Base-by-base conservation (phyloP, 371 early-diverging fungal genomes). In the Dichotomocladium elegans region DNA sequence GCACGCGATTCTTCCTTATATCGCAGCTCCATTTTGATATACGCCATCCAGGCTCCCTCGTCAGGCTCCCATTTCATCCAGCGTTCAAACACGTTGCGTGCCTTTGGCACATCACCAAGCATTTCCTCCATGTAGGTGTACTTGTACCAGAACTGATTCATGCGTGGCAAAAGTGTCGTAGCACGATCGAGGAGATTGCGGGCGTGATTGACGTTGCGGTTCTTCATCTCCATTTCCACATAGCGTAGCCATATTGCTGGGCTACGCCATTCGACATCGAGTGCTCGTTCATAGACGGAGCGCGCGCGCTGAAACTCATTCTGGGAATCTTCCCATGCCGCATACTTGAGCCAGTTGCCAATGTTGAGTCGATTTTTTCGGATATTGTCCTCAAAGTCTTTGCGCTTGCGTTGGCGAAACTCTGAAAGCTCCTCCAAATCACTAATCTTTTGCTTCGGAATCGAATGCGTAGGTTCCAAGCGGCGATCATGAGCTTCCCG, bases 21-120 rank as follows among this genome's bases (percentile, higher is more conserved):
- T 41, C 96, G 77, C 55, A 81, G 79, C 66, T 98, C 99, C 70
- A 98, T 87, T 68, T 94, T 92, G 51, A 96, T 87, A 60, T 93
- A 98, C 0, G 95, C 92, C 66, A 77, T 72, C 96, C 96, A 98
- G 0, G 95, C 96, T 10, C 85, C 84, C 58, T 90, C 93, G 40
- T 83, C 74, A 3, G 98, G 97, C 58, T 96, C 94, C 98, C 99
- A 98, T 51, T 90, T 83, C 94, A 98, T 95, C 99, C 99, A 98
- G 35, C 99, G 86, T 52, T 96, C 95, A 78, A 97, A 98, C 17
- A 98, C 89, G 47, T 89, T 90, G 21, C 98, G 80, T 5, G 93
- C 93, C 4, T 93, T 92, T 3, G 86, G 80, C 0, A 94, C 82
- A 53, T 98, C 94, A 34, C 91, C 95, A 63, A 98, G 66, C 63